Percentiles rank a stretch among this genome's conserved stretches.
Evolutionary conservation across 148 eudicot species (phyloP).

Genomic region (Diospyros lotus): DNA sequence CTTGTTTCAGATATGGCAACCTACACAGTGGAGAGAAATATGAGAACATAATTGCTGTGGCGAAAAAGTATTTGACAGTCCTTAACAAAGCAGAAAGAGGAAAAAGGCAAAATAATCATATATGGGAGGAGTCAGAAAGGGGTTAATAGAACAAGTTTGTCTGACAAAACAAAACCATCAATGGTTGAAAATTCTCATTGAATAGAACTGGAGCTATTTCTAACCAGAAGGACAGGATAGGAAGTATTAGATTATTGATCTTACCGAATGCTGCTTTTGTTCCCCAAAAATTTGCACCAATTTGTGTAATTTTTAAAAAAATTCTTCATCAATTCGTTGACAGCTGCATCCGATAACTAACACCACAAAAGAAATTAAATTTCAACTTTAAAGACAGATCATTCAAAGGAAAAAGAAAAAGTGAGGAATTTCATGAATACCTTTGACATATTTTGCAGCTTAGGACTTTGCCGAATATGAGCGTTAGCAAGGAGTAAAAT

Average conservation of each 20-base stretch:
- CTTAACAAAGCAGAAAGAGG: conserved; percentile 1
- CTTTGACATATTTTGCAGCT: conserved; percentile 51
- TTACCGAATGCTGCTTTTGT: conserved; percentile 85
- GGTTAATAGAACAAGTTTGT: neutral
- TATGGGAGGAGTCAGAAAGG: neutral
- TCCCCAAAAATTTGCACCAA: conserved; percentile 91
- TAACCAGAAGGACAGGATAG: neutral
- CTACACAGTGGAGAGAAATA: conserved; percentile 28
- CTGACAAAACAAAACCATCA: neutral
- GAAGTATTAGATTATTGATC: conserved; percentile 5
- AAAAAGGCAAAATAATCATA: neutral
- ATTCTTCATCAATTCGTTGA: conserved; percentile 84
- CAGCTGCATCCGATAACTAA: conserved; percentile 70
- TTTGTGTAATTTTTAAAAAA: conserved; percentile 87
- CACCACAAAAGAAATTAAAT: conserved; percentile 10
- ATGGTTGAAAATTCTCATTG: neutral
- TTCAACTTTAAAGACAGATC: neutral
- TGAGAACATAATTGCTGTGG: neutral
- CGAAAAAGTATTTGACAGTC: neutral
- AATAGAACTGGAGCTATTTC: neutral
- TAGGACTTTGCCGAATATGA: conserved; percentile 60
- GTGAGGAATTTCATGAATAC: conserved; percentile 28
- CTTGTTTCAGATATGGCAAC: conserved; percentile 87
- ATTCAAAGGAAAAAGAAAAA: conserved; percentile 1
- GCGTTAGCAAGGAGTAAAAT: conserved; percentile 82